Conservation (phyloP, 2,329 filamentous ascomycete genomes). For the Fusarium oxysporum region DNA sequence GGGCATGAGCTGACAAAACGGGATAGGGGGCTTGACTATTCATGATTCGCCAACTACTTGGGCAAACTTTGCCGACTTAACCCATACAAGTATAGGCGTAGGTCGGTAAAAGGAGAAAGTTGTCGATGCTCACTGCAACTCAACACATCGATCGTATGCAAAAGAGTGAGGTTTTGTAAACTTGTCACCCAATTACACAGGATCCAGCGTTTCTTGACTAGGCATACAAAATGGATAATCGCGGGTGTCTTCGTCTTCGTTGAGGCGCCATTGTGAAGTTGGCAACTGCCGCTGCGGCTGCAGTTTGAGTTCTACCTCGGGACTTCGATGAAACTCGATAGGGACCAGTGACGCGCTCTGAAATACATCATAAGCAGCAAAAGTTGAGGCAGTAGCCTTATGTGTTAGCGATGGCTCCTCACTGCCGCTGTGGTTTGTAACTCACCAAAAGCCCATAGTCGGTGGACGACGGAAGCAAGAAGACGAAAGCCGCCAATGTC, state of each 20-base stretch:
- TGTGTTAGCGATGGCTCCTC: not conserved
- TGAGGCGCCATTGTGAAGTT: not conserved
- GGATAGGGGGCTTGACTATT: not conserved
- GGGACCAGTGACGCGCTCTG: not conserved
- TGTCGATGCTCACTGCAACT: not conserved
- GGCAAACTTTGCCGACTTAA: not conserved
- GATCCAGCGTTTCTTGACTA: not conserved
- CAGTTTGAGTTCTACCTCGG: not conserved
- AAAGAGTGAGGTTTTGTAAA: not conserved
- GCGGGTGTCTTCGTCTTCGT: not conserved
- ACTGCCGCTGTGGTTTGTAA: not conserved
- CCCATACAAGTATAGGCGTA: not conserved
- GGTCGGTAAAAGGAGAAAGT: not conserved
- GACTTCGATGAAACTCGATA: not conserved
- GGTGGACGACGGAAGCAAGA: not conserved
- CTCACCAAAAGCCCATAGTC: not conserved
- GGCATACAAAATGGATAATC: not conserved
- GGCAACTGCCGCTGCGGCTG: not conserved
- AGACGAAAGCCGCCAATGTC: not conserved
- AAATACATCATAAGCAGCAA: not conserved
- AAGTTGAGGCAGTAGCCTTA: not conserved
- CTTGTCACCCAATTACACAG: not conserved
- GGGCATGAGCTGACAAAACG: not conserved
- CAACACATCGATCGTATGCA: not conserved
- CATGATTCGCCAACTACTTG: not conserved